These are phyloP conservation scores for Monosporascus sp. DNA, from an alignment of 2,329 filamentous ascomycete genomes.

Conservation along the genomic window DNA sequence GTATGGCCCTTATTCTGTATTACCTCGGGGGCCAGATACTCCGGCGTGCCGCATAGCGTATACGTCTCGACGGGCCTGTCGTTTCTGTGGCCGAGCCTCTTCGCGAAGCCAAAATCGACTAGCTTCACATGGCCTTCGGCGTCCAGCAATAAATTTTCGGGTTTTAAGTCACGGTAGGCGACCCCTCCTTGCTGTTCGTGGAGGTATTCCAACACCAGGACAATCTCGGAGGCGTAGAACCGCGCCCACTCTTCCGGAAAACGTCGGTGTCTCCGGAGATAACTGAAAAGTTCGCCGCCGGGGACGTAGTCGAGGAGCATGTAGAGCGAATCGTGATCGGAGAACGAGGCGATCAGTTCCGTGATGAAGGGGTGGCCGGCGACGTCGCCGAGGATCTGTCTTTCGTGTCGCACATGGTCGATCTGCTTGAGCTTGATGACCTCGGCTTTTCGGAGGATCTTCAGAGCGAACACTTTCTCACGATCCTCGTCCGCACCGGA, in stretches of 20 bases:
- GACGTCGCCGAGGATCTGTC: conserved; percentile 69
- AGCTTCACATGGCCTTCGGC: conserved; percentile 74
- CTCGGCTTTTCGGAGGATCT: conserved; percentile 68
- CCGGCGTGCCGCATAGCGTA: conserved; percentile 76
- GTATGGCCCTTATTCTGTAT: conserved; percentile 76
- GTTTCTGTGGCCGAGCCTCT: conserved; percentile 58
- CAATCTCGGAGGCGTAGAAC: conserved; percentile 81
- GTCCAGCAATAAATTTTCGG: conserved; percentile 76
- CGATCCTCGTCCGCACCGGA: conserved; percentile 46
- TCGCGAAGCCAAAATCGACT: conserved; percentile 82
- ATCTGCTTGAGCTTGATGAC: conserved; percentile 80
- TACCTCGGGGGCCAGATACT: conserved; percentile 79
- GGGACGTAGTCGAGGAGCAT: conserved; percentile 81
- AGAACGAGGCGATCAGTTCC: conserved; percentile 70
- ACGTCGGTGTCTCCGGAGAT: conserved; percentile 68
- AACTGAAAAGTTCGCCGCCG: conserved; percentile 80
- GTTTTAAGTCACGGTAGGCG: conserved; percentile 77
- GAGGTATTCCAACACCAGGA: conserved; percentile 73
- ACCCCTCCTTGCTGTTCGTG: conserved; percentile 73
- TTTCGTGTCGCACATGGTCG: conserved; percentile 80
- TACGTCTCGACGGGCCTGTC: conserved; percentile 63
- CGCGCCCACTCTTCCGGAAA: conserved; percentile 74
- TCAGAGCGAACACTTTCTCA: conserved; percentile 70
- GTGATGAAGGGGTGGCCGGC: conserved; percentile 82
- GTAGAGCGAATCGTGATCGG: conserved; percentile 72